These are phyloP conservation scores for Dinochytrium kinnereticum DNA, from an alignment of 371 early-diverging fungal species.

Conservation along the genomic window DNA sequence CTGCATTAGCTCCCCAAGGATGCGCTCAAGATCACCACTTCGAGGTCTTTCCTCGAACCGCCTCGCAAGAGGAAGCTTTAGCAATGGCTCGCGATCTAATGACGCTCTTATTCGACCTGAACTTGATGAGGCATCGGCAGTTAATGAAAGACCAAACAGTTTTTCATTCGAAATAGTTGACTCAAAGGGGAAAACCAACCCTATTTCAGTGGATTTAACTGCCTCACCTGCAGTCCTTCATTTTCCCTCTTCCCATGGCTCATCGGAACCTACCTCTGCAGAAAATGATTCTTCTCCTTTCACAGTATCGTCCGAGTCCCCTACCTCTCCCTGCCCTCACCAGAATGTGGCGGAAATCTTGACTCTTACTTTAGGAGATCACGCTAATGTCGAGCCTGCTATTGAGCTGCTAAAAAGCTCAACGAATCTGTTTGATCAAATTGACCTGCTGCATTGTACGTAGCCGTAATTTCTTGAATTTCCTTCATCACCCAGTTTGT, in stretches of 20 bases:
- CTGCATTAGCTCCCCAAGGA: slow-evolving; percentile 23
- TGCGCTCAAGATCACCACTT: background rate
- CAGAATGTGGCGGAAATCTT: slow-evolving; percentile 37
- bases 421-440: slow-evolving; percentile 85
- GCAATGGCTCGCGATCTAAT: background rate
- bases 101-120: background rate
- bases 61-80: slow-evolving; percentile 2
- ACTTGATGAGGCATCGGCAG: background rate
- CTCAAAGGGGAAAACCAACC: background rate
- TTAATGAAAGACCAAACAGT: too few relatives aligned
- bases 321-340: background rate
- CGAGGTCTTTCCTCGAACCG: background rate
- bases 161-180: too few relatives aligned
- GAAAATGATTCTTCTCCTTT: background rate
- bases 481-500: too few relatives aligned
- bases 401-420: slow-evolving; percentile 67
- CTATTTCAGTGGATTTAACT: background rate
- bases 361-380: slow-evolving; percentile 72
- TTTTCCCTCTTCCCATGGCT: background rate
- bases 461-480: background rate
- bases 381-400: slow-evolving; percentile 67
- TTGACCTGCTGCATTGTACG: slow-evolving; percentile 75
- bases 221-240: background rate
- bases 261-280: background rate
- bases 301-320: background rate